These are phyloP conservation scores for Aureobasidium vineae DNA, from an alignment of 2,329 filamentous ascomycete genomes.

Conservation along the genomic window DNA sequence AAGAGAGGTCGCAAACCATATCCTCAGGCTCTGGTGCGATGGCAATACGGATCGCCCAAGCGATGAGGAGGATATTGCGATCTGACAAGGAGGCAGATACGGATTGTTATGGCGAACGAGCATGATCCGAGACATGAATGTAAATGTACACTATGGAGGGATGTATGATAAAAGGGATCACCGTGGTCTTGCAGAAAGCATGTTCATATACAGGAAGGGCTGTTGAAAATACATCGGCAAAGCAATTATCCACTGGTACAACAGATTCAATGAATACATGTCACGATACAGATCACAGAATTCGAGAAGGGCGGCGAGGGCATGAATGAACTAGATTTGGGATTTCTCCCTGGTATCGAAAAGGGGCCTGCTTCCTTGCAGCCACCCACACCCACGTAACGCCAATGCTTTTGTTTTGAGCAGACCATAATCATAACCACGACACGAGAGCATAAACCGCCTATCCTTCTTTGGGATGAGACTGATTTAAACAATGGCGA, in stretches of 20 bases:
- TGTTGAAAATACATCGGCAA: neutral
- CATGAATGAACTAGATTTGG: slow-evolving; percentile 26
- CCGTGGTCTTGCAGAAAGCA: neutral
- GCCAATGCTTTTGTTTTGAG: slow-evolving; percentile 26
- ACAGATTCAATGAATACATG: neutral
- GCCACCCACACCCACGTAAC: slow-evolving; percentile 24
- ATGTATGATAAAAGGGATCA: slow-evolving; percentile 16
- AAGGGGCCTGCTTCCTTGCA: slow-evolving; percentile 27
- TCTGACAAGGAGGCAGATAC: too few species aligned
- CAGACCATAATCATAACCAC: slow-evolving; percentile 24
- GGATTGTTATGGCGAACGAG: neutral
- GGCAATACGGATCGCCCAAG: neutral
- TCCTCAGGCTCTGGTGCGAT: too few species aligned
- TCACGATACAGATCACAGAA: neutral
- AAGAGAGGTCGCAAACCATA: neutral
- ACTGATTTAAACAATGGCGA: slow-evolving; percentile 80
- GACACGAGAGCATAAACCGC: neutral
- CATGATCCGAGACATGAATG: neutral
- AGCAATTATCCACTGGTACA: neutral
- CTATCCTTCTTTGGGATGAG: neutral
- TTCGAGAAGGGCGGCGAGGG: slow-evolving; percentile 15
- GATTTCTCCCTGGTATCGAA: slow-evolving; percentile 21
- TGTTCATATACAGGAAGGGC: neutral
- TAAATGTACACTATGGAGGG: slow-evolving; percentile 18
- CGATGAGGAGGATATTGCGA: neutral